Evolutionary conservation across 2,329 filamentous ascomycete species (phyloP), one percentile per base, ranked within the genome.

Genomic region (Sodiomyces alkalinus): DNA sequence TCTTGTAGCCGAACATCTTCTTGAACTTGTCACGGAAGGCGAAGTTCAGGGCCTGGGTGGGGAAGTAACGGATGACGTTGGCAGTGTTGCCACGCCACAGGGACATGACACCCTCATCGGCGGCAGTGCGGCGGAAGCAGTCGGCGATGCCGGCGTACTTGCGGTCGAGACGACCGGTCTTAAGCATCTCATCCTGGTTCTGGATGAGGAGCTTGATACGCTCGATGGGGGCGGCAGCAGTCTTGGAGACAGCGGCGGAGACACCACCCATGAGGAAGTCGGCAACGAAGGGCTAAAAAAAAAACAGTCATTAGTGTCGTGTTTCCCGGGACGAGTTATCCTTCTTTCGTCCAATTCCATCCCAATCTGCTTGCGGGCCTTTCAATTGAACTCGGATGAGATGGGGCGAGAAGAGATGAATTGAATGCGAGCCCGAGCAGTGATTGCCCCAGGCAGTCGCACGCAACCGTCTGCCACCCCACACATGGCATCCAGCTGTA

Each of bases 21-120:
- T 98, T 98, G 85, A 94, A 98, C 78, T 92, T 94, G 67, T 98
- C 90, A 65, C 90, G 90, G 90, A 98, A 98, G 61, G 90, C 90
- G 59, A 98, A 98, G 86, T 98, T 98, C 62, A 98, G 74, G 53
- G 90, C 90, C 77, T 98, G 90, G 62, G 90, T 98, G 50, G 90
- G 90, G 83, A 98, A 98, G 74, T 98, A 98, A 80, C 90, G 90
- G 75, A 98, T 93, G 65, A 98, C 90, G 80, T 98, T 98, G 83
- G 90, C 90, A 60, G 90, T 98, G 83, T 98, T 98, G 68, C 90
- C 90, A 77, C 90, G 78, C 90, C 90, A 98, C 53, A 98, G 74
- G 44, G 87, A 77, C 62, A 90, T 77, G 51, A 90, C 65, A 81
- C 90, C 90, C 74, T 98, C 90, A 44, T 80, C 70, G 53, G 76